Percentiles rank a stretch among this genome's conserved stretches.
phyloP scores from a whole-genome alignment of 2,329 filamentous ascomycete genomes.

The Hymenoscyphus linearis region DNA sequence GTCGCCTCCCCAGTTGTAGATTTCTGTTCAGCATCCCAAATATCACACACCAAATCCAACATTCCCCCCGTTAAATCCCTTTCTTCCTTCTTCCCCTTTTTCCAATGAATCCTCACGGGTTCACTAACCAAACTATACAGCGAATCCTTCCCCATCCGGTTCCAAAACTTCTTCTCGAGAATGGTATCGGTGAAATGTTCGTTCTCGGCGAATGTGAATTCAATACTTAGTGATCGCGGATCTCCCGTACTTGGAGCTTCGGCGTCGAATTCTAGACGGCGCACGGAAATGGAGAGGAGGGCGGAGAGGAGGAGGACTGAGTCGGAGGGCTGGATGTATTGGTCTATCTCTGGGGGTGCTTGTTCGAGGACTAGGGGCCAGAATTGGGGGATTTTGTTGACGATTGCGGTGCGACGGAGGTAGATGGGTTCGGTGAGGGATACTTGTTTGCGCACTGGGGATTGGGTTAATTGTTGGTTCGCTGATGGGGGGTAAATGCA shows the following conservation, averaged over 20 bases:
- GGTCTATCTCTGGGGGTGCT: conserved; percentile 78
- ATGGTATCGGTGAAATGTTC: conserved; percentile 73
- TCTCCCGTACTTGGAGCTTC: conserved; percentile 46
- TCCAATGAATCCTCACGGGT: conserved; percentile 85
- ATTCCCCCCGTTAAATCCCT: conserved; percentile 81
- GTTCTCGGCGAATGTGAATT: conserved; percentile 75
- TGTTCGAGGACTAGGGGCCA: conserved; percentile 93
- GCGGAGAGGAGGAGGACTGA: conserved; percentile 63
- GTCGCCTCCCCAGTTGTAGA: conserved; percentile 27
- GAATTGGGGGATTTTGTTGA: conserved; percentile 76
- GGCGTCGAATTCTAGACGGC: conserved; percentile 68
- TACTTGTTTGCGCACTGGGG: conserved; percentile 66
- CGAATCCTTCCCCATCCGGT: conserved; percentile 61
- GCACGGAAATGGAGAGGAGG: conserved; percentile 65
- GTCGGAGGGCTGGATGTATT: conserved; percentile 80
- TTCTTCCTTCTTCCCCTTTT: conserved; percentile 46
- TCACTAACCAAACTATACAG: conserved; percentile 79
- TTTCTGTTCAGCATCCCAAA: conserved; percentile 57
- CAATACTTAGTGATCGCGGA: conserved; percentile 73
- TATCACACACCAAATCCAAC: conserved; percentile 64
- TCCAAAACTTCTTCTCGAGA: conserved; percentile 90
- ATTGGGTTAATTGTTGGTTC: conserved; percentile 13
- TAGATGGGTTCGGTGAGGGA: conserved; percentile 66
- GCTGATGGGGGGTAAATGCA: not conserved
- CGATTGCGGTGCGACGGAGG: conserved; percentile 65